These are phyloP conservation scores for Saccharomyces hybrid DNA, from an alignment of 1,139 yeast species.

Conservation along the genomic window DNA sequence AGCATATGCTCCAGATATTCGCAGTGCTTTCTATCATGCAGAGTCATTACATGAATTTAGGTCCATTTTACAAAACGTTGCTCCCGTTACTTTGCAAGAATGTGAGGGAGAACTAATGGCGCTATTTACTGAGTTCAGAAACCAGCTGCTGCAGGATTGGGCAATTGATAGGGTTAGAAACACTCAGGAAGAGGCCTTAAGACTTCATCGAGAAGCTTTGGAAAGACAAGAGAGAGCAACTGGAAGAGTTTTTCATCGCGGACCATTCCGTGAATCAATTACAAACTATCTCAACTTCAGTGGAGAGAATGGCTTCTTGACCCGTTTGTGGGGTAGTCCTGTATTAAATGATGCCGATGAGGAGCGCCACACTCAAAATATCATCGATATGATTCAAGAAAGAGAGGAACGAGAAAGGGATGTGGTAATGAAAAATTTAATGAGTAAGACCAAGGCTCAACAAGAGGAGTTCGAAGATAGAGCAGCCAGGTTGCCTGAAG, in stretches of 20 bases:
- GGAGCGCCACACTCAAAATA: conserved; percentile 32
- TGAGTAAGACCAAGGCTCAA: conserved; percentile 27
- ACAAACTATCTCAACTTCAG: conserved; percentile 3
- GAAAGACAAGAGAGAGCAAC: conserved; percentile 5
- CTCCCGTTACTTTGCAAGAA: conserved; percentile 16
- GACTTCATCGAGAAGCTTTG: conserved; percentile 3
- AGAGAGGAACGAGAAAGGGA: conserved; percentile 35
- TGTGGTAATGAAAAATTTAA: conserved; percentile 28
- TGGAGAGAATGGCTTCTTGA: conserved; percentile 2
- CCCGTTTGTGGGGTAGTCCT: conserved; percentile 1
- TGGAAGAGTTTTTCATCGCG: background rate
- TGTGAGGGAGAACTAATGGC: conserved; percentile 16
- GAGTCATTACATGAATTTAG: conserved; percentile 21
- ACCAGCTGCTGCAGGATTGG: conserved; percentile 18
- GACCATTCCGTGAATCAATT: background rate
- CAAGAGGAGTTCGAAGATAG: conserved; percentile 18
- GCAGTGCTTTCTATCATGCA: conserved; percentile 23
- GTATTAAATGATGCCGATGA: conserved; percentile 13
- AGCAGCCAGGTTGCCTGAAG: conserved; percentile 19
- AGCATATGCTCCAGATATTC: conserved; percentile 15
- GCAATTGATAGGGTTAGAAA: conserved; percentile 12
- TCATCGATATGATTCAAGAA: conserved; percentile 32
- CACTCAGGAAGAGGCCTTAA: conserved; percentile 2
- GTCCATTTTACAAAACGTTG: conserved; percentile 15
- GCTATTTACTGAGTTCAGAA: conserved; percentile 20